Evolutionary conservation across 768 basidiomycete species (phyloP), one percentile per base, ranked within the genome.

Genomic region (Pisolithus marmoratus): DNA sequence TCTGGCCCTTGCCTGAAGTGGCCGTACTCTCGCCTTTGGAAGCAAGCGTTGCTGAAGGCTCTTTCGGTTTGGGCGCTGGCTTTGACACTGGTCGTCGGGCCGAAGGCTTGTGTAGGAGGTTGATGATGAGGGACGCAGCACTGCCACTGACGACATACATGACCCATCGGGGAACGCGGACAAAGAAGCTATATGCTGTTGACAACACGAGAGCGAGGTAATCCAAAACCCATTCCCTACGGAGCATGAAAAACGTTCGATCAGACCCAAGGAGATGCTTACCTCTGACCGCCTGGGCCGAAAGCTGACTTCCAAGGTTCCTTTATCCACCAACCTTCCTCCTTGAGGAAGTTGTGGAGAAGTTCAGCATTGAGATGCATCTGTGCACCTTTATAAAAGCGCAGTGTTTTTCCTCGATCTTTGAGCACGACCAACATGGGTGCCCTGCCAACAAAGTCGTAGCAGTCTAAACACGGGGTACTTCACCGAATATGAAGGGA

Each of bases 201-300:
- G 77, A 75, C 49, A 82, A 56, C 15, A 60, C 65, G 26, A 73
- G 57, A 0, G 85, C 84, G 46, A 82, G 60, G 60, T 77, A 78
- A 53, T 84, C 79, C 70, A 90, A 69, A 24, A 88, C 58, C 63
- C 71, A 83, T 73, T 90, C 90, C 50, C 89, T 91, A 20, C 2
- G 0, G 14, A 6, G 46, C 23, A 15, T 24, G 17, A 19, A 5
- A 3, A 22, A 40, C 23, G 26, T 67, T 8, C 65, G 61, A 42
- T 8, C 5, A 23, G 26, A 27, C 29, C 48, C 47, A 7, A 45
- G n/a, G 17, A 37, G 44, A 38, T 46, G 44, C 74, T 26, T 61
- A 89, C 91, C 83, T 77, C 50, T 75, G 74, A 38, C 92, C 91
- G 37, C 90, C 90, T 8, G 92, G 92, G 8, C 81, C 80, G 58